Conservation (phyloP, 257 asterid genomes). For the Nicotiana attenuata region DNA sequence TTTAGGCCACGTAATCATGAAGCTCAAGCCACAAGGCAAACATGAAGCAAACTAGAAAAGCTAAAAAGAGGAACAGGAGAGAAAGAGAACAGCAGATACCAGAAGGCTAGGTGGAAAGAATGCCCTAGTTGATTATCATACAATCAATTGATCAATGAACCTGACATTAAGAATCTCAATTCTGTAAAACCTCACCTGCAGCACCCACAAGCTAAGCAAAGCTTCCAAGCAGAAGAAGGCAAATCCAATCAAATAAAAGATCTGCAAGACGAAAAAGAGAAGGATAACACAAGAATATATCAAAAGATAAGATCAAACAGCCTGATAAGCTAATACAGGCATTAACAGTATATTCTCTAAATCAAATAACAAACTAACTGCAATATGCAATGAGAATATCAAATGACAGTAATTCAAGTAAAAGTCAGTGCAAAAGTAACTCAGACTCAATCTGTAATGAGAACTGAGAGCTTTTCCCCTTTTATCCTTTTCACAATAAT, state of each 20-base stretch:
- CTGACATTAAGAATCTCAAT: constrained; percentile 2
- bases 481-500: neutral
- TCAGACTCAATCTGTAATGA: neutral
- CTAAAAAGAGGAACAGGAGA: neutral
- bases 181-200: constrained; percentile 61
- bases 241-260: constrained; percentile 85
- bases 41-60: neutral
- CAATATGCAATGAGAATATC: neutral
- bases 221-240: constrained; percentile 76
- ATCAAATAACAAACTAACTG: neutral
- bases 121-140: neutral
- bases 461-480: neutral
- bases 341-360: neutral
- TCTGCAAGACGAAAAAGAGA: constrained; percentile 40
- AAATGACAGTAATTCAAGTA: neutral
- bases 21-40: constrained; percentile 9
- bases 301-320: neutral
- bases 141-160: neutral
- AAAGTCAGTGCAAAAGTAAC: neutral
- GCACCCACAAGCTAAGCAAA: constrained; percentile 86
- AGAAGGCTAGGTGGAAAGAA: neutral
- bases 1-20: neutral
- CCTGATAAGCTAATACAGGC: neutral
- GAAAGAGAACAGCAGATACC: neutral
- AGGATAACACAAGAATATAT: neutral